Conservation (phyloP, 2,329 filamentous ascomycete genomes). For the Aspergillus costaricaensis region DNA sequence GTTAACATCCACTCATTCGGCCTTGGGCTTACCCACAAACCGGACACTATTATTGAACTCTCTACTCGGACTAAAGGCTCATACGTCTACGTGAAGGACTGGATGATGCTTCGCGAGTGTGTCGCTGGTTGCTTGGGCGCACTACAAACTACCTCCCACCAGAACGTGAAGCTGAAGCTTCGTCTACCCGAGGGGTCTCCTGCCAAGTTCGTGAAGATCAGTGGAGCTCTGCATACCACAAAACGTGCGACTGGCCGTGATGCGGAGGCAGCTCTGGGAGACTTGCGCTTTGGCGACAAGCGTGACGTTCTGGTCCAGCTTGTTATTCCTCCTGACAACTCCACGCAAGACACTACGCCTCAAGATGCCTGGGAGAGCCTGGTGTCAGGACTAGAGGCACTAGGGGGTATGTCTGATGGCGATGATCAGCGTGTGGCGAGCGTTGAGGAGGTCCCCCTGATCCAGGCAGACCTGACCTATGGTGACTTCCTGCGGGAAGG, state of each 20-base stretch:
- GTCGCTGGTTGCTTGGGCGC: constrained; percentile 89
- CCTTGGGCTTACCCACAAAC: constrained; percentile 93
- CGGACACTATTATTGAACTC: constrained; percentile 97
- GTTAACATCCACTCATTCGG: constrained; percentile 97
- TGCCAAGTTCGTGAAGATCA: constrained; percentile 98
- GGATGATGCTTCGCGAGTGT: constrained; percentile 99
- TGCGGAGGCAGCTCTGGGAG: constrained; percentile 87
- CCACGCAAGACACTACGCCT: constrained; percentile 78
- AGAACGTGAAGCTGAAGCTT: constrained; percentile 95
- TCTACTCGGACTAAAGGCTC: constrained; percentile 94
- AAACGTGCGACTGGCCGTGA: constrained; percentile 94
- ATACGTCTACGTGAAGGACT: constrained; percentile 98
- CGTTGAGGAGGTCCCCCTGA: constrained; percentile 90
- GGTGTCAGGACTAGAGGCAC: constrained; percentile 88
- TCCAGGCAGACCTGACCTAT: constrained; percentile 92
- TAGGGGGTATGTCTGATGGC: constrained; percentile 82
- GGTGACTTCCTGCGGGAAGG: constrained; percentile 92
- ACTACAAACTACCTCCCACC: constrained; percentile 92
- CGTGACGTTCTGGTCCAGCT: constrained; percentile 91
- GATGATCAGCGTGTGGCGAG: constrained; percentile 82
- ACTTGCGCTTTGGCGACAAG: constrained; percentile 94
- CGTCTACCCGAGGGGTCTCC: constrained; percentile 93
- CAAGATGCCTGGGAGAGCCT: constrained; percentile 98
- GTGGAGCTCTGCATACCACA: constrained; percentile 90
- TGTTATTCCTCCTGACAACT: constrained; percentile 83